Evolutionary conservation across 768 basidiomycete species (phyloP), one percentile per base, ranked within the genome.

Genomic region (Mrakia gelida): DNA sequence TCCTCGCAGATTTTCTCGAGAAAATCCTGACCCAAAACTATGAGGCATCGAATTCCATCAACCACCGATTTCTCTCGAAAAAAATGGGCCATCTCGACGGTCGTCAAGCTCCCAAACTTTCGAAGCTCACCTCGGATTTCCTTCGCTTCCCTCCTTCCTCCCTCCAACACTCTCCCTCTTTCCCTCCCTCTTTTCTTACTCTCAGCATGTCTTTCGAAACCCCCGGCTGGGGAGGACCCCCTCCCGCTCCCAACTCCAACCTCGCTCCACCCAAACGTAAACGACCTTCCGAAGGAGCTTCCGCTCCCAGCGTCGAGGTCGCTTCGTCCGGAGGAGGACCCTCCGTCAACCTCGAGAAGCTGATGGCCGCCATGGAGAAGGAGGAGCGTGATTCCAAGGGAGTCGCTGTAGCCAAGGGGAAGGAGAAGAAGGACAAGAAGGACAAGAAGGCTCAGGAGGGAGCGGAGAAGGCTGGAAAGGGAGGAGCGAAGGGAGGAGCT

Each of bases 291-390:
- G 34, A 45, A 3, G 52, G 15, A 28, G 32, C 18, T 9, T 13
- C 49, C 26, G 26, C 62, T 30, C 28, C 65, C 54, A 41, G 34
- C 26, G 52, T 76, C 52, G 71, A 77, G 13, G 43, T 21, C 30
- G 56, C 67, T 2, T 43, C 28, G 59, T 26, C 41, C 21, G 9
- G 13, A 26, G 38, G 38, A 34, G 67, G 34, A 26, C 21, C 34
- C 34, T 26, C 26, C 13, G 45, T 78, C 72, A 78, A 78, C 77
- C 77, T 78, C 52, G 77, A 78, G 49, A 78, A 78, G 72, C 72
- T 78, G 23, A 78, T 78, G 77, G 73, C 70, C 41, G 63, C 59
- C 21, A 78, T 78, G 77, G 77, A 78, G 45, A 49, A 67, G 45
- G 73, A 73, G n/a, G 77, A 72, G 21, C 26, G 61, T 21, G 59